Evolutionary conservation across 495 filamentous ascomycete species (phyloP), one percentile per base, ranked within the genome.

Genomic region (Pseudevernia furfuracea): DNA sequence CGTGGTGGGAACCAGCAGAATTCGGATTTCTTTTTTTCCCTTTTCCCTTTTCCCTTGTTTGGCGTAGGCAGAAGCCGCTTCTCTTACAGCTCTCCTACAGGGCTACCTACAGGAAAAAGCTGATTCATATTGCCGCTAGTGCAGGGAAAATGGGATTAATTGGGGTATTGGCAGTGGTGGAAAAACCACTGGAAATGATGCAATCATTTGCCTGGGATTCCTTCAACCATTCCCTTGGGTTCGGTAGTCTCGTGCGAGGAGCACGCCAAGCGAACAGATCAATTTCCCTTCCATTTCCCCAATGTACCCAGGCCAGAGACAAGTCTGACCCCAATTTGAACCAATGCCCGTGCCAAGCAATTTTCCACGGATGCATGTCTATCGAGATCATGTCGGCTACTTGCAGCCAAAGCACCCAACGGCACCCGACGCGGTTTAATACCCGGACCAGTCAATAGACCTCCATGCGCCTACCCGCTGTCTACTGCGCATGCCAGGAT

Each of bases 201-300:
- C 52, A 55, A 55, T 55, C 30, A 55, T 21, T 9, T 44, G 58
- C 15, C 39, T 44, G 58, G 58, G 58, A 44, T 34, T 23, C 61
- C 25, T 23, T 58, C 17, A 36, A 63, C 61, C 61, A 38, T 11
- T 15, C 39, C 53, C 53, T 28, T 56, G 61, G 61, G 61, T 58
- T 57, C 53, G 46, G 41, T 37, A 61, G 32, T 61, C 41, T 55
- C 17, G 52, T 55, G 52, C 28, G 10, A 55, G 14, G 52, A 10
- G 49, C 49, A 53, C 49, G 49, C 49, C 49, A 53, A 55, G 52
- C 52, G 52, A 55, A 34, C 15, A 55, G 52, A 55, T 55, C 4
- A 14, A 34, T 55, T 34, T 21, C 30, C 25, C 2, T 30, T 19
- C 15, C 52, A 55, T 19, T 7, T 21, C 52, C 28, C 52, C 34